Percentiles rank a stretch among this genome's conserved stretches.
Conservation (phyloP, 2,329 filamentous ascomycete genomes). For the Aschersonia sp. region DNA sequence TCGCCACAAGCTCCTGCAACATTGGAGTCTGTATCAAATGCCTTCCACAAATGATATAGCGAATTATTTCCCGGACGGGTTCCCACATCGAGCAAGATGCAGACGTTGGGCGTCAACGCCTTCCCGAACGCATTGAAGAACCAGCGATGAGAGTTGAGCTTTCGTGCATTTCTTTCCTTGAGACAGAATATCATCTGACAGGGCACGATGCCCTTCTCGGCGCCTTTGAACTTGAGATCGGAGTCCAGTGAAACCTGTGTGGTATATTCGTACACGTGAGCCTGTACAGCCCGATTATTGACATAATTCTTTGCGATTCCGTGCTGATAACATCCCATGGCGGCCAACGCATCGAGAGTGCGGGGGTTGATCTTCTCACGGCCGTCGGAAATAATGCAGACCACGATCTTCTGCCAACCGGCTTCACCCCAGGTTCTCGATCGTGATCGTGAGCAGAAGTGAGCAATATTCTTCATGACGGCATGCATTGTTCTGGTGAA, state of each 20-base stretch:
- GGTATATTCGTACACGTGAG: constrained; percentile 97
- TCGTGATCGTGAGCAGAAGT: constrained; percentile 86
- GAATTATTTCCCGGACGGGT: constrained; percentile 80
- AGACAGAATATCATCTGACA: constrained; percentile 98
- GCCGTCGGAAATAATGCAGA: constrained; percentile 91
- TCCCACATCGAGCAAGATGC: constrained; percentile 90
- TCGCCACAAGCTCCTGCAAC: constrained; percentile 94
- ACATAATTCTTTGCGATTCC: constrained; percentile 98
- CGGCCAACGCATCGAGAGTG: constrained; percentile 84
- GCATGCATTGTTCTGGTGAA: constrained; percentile 98
- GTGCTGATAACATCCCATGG: constrained; percentile 95
- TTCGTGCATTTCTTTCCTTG: constrained; percentile 95
- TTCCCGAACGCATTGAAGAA: constrained; percentile 98
- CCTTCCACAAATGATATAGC: constrained; percentile 97
- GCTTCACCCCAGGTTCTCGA: constrained; percentile 93
- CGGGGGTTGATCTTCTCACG: constrained; percentile 80
- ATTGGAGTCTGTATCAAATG: constrained; percentile 94
- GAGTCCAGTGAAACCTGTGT: constrained; percentile 93
- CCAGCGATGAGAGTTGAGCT: constrained; percentile 96
- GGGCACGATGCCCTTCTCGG: constrained; percentile 95
- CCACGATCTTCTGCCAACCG: constrained; percentile 98
- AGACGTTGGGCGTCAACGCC: constrained; percentile 87
- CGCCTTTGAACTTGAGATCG: constrained; percentile 96
- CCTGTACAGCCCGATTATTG: constrained; percentile 88
- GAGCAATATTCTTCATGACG: constrained; percentile 94